A percentile compares a stretch with the other conserved stretches of the same genome.
phyloP scores from a whole-genome alignment of 352 stramenopile species.

The Albugo laibachii region DNA sequence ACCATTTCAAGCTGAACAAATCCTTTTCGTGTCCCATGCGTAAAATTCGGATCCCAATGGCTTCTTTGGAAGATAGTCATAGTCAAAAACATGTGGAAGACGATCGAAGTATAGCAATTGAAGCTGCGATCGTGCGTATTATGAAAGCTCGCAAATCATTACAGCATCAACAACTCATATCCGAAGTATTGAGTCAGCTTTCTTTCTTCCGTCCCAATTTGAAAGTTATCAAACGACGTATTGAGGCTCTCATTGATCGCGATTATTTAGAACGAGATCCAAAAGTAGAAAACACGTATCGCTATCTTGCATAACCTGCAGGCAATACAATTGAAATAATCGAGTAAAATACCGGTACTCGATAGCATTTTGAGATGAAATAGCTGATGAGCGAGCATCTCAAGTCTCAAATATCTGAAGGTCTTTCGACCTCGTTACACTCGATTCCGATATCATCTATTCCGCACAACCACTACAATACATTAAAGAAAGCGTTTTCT shows the following conservation, averaged over 20 bases:
- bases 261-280: constrained; percentile 95
- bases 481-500: too few species aligned
- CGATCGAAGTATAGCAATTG: constrained; percentile 92
- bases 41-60: constrained; percentile 98
- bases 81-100: constrained; percentile 97
- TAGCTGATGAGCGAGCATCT: too few species aligned
- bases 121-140: constrained; percentile 98
- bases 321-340: neutral
- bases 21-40: constrained; percentile 90
- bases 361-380: too few species aligned
- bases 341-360: neutral
- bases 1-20: constrained; percentile 89
- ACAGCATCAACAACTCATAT: constrained; percentile 94
- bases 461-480: too few species aligned
- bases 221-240: constrained; percentile 94
- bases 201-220: constrained; percentile 97
- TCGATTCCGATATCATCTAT: too few species aligned
- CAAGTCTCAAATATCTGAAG: too few species aligned
- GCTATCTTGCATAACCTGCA: constrained; percentile 77
- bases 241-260: constrained; percentile 95
- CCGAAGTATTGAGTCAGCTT: constrained; percentile 94
- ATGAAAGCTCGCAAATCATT: constrained; percentile 98
- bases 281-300: constrained; percentile 92
- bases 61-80: constrained; percentile 93
- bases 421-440: too few species aligned